Evolutionary conservation across 1,284 basidiomycete genomes (phyloP), one percentile per base, ranked within the genome.

Genomic region (Cryptococcus sp.): DNA sequence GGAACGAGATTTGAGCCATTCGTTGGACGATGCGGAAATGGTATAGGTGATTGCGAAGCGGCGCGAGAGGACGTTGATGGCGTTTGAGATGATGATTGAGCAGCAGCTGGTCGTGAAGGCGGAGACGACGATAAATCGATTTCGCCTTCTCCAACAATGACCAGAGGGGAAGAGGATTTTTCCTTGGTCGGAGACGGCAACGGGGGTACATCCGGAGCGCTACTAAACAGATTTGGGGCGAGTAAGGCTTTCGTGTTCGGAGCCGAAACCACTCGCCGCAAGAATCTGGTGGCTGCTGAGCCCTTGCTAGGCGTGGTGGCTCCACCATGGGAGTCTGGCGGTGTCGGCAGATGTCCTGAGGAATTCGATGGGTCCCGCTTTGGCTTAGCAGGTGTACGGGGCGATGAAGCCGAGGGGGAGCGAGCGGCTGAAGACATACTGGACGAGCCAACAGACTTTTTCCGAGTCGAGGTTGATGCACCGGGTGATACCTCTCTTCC

Each of bases 201-300:
- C 11, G 73, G 72, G 13, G 74, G 74, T 1, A 73, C 67, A 17
- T 68, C 65, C 0, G 70, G 64, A 16, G 61, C 63, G 29, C 64
- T 60, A 37, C 58, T 34, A 66, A 64, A 61, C 34, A 61, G 46
- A 25, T 54, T 64, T 25, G 68, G 66, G 48, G 83, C 81, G 75
- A 95, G 93, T 20, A 97, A 81, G 44, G 88, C 89, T 77, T 98
- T 99, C 48, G 93, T 88, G 75, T 98, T 98, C 1, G 95, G 95
- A 1, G 94, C 94, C 22, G 93, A 96, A 1, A 94, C 93, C 46
- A 98, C 95, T 41, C 95, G 87, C 50, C 95, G 87, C 41, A 99
- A 86, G 78, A 96, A 93, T 29, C 92, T 86, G 50, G 87, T 84
- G 8, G 90, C 88, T 1, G 76, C 74, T 4, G 71, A 72, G 17